Evolutionary conservation across 2,329 filamentous ascomycete species (phyloP).

Genomic region (Monosporascus ibericus): DNA sequence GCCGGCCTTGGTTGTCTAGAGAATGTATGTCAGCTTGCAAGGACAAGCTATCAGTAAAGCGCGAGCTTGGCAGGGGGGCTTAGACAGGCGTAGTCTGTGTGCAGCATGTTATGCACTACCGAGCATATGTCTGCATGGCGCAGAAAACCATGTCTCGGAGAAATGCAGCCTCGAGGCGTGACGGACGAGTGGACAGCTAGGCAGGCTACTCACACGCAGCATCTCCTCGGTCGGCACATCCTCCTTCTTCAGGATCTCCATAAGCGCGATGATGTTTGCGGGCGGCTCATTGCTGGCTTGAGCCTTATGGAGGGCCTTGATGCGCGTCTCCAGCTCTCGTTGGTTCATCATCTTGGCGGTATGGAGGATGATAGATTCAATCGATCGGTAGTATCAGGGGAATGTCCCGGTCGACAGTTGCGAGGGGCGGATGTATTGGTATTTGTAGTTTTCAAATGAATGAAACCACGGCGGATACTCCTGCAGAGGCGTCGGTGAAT

Average conservation of each 20-base stretch:
- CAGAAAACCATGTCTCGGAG: constrained; percentile 3
- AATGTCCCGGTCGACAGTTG: background rate
- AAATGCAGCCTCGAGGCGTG: background rate
- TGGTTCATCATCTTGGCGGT: constrained; percentile 56
- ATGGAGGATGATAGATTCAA: background rate
- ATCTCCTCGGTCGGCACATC: constrained; percentile 84
- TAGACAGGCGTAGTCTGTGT: background rate
- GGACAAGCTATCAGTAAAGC: background rate
- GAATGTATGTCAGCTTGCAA: constrained; percentile 4
- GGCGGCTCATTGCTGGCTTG: constrained; percentile 68
- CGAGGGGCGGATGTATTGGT: background rate
- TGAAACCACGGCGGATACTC: constrained; percentile 3
- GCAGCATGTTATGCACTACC: background rate
- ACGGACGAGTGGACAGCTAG: background rate
- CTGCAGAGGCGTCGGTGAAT: background rate
- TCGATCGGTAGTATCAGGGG: background rate
- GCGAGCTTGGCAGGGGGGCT: background rate
- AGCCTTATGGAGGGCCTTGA: constrained; percentile 76
- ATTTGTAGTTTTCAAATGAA: constrained; percentile 7
- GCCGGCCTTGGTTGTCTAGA: constrained; percentile 77
- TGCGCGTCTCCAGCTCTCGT: constrained; percentile 71
- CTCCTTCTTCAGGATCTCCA: constrained; percentile 74
- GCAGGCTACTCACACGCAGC: constrained; percentile 56
- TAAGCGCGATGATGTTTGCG: constrained; percentile 63
- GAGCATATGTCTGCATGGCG: background rate